A percentile compares a stretch with the other conserved stretches of the same genome.
phyloP scores from a whole-genome alignment of 345 rosid genomes.

The Gossypium arboreum region DNA sequence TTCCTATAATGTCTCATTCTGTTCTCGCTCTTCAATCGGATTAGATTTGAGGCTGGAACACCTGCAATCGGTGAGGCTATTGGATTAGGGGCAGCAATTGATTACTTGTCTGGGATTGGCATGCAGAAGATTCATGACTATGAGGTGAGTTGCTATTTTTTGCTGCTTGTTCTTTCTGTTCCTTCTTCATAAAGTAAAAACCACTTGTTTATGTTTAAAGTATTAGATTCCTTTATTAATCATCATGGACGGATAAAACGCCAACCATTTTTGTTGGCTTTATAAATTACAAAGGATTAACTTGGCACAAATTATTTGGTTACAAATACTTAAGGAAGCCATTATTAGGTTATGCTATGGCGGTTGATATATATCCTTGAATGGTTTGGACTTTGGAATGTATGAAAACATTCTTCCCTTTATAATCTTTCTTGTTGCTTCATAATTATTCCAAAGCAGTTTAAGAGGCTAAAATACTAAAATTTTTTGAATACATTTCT shows the following conservation, averaged over 20 bases:
- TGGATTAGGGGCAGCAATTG: slow-evolving; percentile 92
- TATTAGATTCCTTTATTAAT: neutral
- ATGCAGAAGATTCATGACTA: slow-evolving; percentile 83
- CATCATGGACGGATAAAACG: neutral
- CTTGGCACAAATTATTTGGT: neutral
- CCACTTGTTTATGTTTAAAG: neutral
- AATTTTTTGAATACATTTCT: neutral
- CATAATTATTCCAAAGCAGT: neutral
- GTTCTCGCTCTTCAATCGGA: slow-evolving; percentile 15
- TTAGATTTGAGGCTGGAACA: slow-evolving; percentile 97
- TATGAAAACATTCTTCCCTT: neutral
- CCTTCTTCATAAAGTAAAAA: neutral
- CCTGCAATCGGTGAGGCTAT: slow-evolving; percentile 97
- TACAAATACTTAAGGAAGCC: neutral
- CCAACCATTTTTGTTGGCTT: neutral
- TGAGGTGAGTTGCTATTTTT: slow-evolving; percentile 45
- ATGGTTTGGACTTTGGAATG: neutral
- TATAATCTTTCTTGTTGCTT: neutral
- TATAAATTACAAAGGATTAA: neutral
- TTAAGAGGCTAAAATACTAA: neutral
- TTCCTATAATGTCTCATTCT: neutral
- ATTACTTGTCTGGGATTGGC: slow-evolving; percentile 75
- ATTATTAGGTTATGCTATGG: neutral
- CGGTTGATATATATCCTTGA: neutral
- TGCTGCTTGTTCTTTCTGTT: slow-evolving; percentile 4